These are phyloP conservation scores for Eremothecium sinecaudum DNA, from an alignment of 1,139 yeast species.

Conservation along the genomic window DNA sequence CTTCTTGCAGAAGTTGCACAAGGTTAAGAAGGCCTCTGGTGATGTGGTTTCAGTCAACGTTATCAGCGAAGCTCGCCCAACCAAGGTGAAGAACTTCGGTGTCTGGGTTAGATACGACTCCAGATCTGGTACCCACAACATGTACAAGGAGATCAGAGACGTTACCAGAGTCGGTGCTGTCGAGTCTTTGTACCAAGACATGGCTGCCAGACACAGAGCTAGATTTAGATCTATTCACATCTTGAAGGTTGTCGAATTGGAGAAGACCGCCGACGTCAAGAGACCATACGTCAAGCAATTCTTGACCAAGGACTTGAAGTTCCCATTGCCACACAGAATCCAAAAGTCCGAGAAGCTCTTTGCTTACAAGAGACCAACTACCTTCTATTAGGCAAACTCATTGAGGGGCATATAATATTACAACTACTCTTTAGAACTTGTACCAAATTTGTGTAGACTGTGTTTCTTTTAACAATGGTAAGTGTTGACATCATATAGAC, in stretches of 20 bases:
- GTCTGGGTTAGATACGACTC: conserved; percentile 99
- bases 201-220: conserved; percentile 99
- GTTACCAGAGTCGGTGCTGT: conserved; percentile 99
- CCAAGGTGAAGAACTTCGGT: conserved; percentile 99
- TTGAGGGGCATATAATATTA: conserved; percentile 6
- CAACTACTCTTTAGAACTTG: conserved; percentile 1
- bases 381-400: conserved; percentile 63
- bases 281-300: conserved; percentile 98
- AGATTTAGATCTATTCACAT: conserved; percentile 99
- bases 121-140: conserved; percentile 99
- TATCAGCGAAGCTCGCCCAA: conserved; percentile 92
- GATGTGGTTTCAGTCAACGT: conserved; percentile 90
- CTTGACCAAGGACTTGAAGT: conserved; percentile 90
- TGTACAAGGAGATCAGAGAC: conserved; percentile 99
- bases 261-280: conserved; percentile 96
- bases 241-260: conserved; percentile 97
- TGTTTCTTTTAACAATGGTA: conserved; percentile 4
- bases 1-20: conserved; percentile 98
- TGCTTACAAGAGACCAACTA: conserved; percentile 90
- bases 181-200: conserved; percentile 97
- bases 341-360: conserved; percentile 81
- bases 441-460: conserved; percentile 6
- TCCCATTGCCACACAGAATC: conserved; percentile 99
- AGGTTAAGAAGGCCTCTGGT: conserved; percentile 99
- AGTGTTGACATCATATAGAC: conserved; percentile 4